Base-by-base conservation (phyloP, 176 grass and related monocot species). In the Miscanthus lutarioriparius region DNA sequence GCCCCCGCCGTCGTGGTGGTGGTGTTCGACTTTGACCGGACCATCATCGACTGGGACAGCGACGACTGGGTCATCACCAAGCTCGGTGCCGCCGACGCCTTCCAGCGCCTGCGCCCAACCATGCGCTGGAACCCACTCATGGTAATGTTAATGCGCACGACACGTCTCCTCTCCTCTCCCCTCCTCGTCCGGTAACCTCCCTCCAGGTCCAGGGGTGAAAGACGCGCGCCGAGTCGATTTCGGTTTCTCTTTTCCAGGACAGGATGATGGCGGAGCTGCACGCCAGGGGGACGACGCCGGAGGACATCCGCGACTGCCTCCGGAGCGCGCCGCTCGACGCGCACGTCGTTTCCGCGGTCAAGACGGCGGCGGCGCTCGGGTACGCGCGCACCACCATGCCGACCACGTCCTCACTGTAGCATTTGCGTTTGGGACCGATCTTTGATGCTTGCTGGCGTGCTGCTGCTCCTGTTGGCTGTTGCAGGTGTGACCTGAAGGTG, bases 11-110 rank as follows among this genome's bases (percentile, higher is more conserved):
- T 91, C n/a, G 79, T 91, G 56, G 90, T 91, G 56, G 90, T 94
- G 13, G 81, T 94, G 77, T 94, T 97, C 77, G 92, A 97, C 89
- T 97, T 97, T 85, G 95, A 97, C 83, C 88, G 62, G 74, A 97
- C 95, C 39, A 89, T 97, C 81, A 89, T 94, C 86, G 92, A 94
- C 75, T 90, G 90, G 77, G 95, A 97, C 86, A 97, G 90, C 88
- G 92, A 97, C 80, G 67, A 91, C 69, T 97, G 92, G 92, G 90
- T 94, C 72, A 75, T 92, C 68, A 89, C 87, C 78, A 54, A 87
- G 75, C 88, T 94, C 80, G 90, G 92, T 39, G 90, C 64, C 88
- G 43, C 86, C 72, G 86, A 81, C 49, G 77, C 85, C 10, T 97
- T 94, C 81, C 53, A 82, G 54, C 87, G 80, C 80, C 90, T 92